Conservation (phyloP, 2,329 filamentous ascomycete species). For the Aureobasidium sp. region DNA sequence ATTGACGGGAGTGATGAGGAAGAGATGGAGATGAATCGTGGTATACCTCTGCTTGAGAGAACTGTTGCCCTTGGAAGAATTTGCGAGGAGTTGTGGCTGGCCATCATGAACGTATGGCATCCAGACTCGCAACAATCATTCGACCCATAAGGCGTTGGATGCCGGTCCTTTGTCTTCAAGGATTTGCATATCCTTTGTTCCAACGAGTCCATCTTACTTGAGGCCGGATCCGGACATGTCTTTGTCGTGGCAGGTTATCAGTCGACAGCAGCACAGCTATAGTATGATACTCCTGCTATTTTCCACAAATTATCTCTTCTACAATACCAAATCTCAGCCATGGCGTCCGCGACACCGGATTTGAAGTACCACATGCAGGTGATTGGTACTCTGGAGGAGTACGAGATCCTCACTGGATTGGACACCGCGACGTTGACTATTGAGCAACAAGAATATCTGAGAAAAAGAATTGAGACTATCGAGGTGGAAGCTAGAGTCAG, state of each 20-base stretch:
- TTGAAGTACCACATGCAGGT: neutral
- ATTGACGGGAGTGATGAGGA: slow-evolving; percentile 4
- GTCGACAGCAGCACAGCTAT: neutral
- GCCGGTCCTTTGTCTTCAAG: too few relatives aligned
- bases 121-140: too few relatives aligned
- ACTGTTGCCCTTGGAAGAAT: neutral
- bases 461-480: neutral
- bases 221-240: neutral
- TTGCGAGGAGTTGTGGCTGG: neutral
- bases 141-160: too few relatives aligned
- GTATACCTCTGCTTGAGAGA: neutral
- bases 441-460: neutral
- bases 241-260: neutral
- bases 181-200: too few relatives aligned
- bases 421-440: neutral
- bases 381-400: neutral
- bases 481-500: neutral
- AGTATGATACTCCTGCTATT: neutral
- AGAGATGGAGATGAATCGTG: slow-evolving; percentile 3
- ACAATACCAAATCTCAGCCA: neutral
- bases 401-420: neutral
- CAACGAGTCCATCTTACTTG: too few relatives aligned
- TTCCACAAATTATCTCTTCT: too few relatives aligned
- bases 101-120: too few relatives aligned
- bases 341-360: neutral